Base-by-base conservation (phyloP, 352 stramenopile genomes). In the Pythium phragmitis region DNA sequence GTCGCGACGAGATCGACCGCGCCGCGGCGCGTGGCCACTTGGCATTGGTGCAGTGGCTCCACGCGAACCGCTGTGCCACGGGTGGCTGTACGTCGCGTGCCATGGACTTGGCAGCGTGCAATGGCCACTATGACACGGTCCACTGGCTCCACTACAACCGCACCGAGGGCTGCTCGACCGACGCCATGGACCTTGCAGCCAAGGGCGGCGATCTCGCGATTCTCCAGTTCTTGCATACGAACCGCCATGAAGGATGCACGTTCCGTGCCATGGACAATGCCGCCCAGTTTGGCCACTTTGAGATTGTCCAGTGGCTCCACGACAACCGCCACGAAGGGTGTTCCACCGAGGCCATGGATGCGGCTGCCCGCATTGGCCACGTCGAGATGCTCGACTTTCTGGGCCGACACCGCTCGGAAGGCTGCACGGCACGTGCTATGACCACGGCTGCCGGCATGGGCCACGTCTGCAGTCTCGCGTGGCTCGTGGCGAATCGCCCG, bases 41-140 rank as follows among this genome's bases (percentile, higher is more conserved):
- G 19, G 33, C 70, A 4, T 39, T 77, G 43, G 45, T 87, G 12
- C 33, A 63, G 12, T 75, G 52, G 53, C 56, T 75, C 19, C 59
- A 75, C 26, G 48, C 63, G 26, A 42, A 72, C 33, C 63, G 57
- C 12, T 56, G 46, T 43, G n/a, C 3, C 2, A n/a, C 64, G n/a
- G 45, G 39, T 1, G 50, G 65, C 6, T 57, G 23, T 14, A 67
- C 57, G 7, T 37, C 47, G 2, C 34, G 48, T 17, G 65, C 65
- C 1, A 71, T 71, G 65, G 59, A 71, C 23, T 37, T 66, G 53
- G 65, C 65, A 0, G 65, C 65, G 26, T 58, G 51, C 39, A 71
- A 71, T 42, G 65, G 59, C 52, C 52, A 71, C 23, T 19, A 50
- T 12, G 51, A 43, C 1, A 58, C 57, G 0, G 53, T 71, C 17